A percentile compares a stretch with the other conserved stretches of the same genome.
phyloP scores from a whole-genome alignment of 495 filamentous ascomycete genomes.

The Coniosporium apollinis region DNA sequence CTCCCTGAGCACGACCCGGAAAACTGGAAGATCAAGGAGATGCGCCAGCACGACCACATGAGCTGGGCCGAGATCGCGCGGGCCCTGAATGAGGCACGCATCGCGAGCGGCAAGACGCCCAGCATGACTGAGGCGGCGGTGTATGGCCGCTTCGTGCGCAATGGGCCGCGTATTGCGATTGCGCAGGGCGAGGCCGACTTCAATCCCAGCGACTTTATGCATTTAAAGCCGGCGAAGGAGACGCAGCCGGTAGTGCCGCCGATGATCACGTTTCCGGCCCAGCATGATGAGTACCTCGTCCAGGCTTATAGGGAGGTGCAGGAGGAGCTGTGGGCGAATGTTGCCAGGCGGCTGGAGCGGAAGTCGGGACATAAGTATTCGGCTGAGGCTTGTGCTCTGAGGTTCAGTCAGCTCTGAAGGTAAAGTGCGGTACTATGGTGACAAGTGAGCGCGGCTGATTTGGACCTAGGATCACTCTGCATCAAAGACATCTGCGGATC shows the following conservation, averaged over 20 bases:
- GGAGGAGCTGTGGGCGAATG: not conserved
- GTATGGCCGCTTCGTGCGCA: constrained; percentile 21
- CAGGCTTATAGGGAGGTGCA: not conserved
- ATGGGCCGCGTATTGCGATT: constrained; percentile 13
- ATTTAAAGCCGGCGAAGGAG: not conserved
- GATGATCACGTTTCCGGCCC: not conserved
- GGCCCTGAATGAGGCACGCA: constrained; percentile 14
- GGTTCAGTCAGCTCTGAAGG: too few relatives aligned
- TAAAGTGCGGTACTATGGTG: too few relatives aligned
- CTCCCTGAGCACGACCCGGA: constrained; percentile 14
- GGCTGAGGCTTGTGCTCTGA: not conserved
- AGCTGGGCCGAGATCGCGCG: constrained; percentile 14
- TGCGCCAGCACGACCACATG: constrained; percentile 10
- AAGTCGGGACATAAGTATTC: not conserved
- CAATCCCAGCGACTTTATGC: constrained; percentile 13
- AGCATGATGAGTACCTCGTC: not conserved
- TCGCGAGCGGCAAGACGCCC: constrained; percentile 5
- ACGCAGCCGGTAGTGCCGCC: not conserved
- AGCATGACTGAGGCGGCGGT: constrained; percentile 14
- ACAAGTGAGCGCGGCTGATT: too few relatives aligned
- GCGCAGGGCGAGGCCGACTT: constrained; percentile 13
- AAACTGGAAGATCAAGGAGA: constrained; percentile 16
- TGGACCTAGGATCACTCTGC: too few relatives aligned
- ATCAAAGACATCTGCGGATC: too few relatives aligned
- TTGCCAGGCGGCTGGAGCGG: not conserved